Evolutionary conservation across 495 filamentous ascomycete species (phyloP), one percentile per base, ranked within the genome.

Genomic region (Neurospora sp.): DNA sequence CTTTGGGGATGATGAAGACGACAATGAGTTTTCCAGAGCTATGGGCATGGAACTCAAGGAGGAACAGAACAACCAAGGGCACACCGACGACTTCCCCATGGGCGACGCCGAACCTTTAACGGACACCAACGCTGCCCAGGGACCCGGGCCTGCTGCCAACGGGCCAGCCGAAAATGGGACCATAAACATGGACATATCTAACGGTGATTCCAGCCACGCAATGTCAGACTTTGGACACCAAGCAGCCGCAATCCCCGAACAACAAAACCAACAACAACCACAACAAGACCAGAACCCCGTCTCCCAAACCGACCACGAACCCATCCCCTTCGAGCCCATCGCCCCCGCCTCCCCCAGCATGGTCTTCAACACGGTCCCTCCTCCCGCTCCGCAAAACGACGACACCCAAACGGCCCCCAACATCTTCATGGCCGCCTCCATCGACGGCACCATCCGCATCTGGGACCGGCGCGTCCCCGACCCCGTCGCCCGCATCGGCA

Each of bases 381-480:
- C 78, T n/a, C 75, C 77, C 0, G 53, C 53, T 14, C 47, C 76
- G 0, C 80, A 79, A 68, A 71, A 79, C 68, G 81, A 86, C 74
- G 78, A 73, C 71, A 84, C 75, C 53, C 86, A 81, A 76, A 82
- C 77, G 68, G 89, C 84, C 0, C 88, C 93, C 68, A 89, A 87
- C 38, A 94, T 90, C 14, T 98, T 99, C 79, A 85, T 98, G 41
- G 91, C 93, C 68, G 91, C 95, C 20, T 91, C 92, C 1, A 92
- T 96, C 7, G 92, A 98, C 81, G 96, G 96, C 59, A 91, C 90
- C 3, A 89, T 98, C 71, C 90, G 92, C 35, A 84, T 99, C 72
- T 99, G 96, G 95, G 96, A 99, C 79, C 88, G 94, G 47, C 89
- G 96, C 20, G 86, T 91, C 74, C 88, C 86, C 14, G 87, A 90